These are phyloP conservation scores for Leersia perrieri DNA, from an alignment of 176 grass and related monocot genomes.

Conservation along the genomic window DNA sequence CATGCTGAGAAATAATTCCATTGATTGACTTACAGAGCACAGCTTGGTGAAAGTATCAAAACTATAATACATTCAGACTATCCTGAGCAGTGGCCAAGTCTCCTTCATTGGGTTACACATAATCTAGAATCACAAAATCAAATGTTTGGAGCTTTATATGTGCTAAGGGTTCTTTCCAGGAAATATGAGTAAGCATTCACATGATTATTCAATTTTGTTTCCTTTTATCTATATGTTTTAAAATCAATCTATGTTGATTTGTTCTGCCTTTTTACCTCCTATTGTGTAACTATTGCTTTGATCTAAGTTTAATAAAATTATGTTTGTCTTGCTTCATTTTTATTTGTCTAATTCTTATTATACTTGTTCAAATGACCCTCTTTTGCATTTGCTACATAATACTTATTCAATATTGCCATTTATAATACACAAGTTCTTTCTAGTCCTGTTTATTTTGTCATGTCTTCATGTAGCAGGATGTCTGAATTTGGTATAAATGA, in stretches of 20 bases:
- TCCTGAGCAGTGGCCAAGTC: conserved; percentile 88
- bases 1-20: conserved; percentile 10
- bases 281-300: neutral
- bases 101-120: conserved; percentile 85
- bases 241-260: neutral
- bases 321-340: neutral
- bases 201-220: neutral
- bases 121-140: conserved; percentile 76
- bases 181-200: conserved; percentile 85
- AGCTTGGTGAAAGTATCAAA: conserved; percentile 97
- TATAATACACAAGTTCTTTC: neutral
- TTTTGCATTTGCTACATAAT: neutral
- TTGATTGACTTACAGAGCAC: conserved; percentile 54
- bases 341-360: conserved; percentile 1
- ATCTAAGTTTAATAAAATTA: neutral
- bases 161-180: conserved; percentile 81
- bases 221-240: conserved; percentile 3
- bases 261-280: neutral
- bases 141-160: conserved; percentile 91
- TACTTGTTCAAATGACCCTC: neutral
- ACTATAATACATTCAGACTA: conserved; percentile 92
- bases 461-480: neutral
- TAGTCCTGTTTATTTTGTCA: neutral
- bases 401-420: neutral
- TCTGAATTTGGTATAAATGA: neutral